phyloP scores from a whole-genome alignment of 306 rosid genomes.

The Rosa persica region DNA sequence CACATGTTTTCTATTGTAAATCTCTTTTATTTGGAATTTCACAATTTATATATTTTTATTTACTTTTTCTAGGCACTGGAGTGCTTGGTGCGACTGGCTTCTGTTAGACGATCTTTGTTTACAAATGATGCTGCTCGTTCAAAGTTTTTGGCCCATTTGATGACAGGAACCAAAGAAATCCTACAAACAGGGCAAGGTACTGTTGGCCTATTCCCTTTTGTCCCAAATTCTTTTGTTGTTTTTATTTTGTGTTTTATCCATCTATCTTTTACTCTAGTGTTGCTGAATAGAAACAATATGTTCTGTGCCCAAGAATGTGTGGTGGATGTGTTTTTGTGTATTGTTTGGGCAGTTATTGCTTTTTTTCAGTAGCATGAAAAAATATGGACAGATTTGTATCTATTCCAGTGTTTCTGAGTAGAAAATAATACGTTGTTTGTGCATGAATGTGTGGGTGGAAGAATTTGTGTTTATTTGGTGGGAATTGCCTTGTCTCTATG shows the following conservation, averaged over 20 bases:
- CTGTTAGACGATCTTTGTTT: conserved; percentile 98
- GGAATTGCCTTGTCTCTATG: neutral
- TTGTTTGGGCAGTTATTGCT: neutral
- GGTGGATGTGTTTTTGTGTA: neutral
- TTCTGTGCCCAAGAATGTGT: neutral
- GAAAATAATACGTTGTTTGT: neutral
- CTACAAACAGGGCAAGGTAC: conserved; percentile 98
- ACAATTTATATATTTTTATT: neutral
- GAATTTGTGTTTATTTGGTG: neutral
- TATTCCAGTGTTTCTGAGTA: conserved; percentile 14
- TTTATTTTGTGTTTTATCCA: neutral
- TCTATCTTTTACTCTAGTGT: conserved; percentile 5
- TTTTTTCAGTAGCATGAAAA: neutral
- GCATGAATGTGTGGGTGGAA: neutral
- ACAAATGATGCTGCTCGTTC: conserved; percentile 97
- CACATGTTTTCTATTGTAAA: conserved; percentile 27
- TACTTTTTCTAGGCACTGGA: conserved; percentile 79
- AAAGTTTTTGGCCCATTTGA: conserved; percentile 93
- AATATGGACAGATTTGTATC: neutral
- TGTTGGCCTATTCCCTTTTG: conserved; percentile 44
- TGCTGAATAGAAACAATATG: conserved; percentile 15
- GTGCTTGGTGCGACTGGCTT: conserved; percentile 99
- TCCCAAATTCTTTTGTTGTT: neutral
- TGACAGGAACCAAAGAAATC: conserved; percentile 99
- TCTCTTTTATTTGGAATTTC: neutral